Conservation (phyloP, 768 basidiomycete species). For the Tylopilus sp. region DNA sequence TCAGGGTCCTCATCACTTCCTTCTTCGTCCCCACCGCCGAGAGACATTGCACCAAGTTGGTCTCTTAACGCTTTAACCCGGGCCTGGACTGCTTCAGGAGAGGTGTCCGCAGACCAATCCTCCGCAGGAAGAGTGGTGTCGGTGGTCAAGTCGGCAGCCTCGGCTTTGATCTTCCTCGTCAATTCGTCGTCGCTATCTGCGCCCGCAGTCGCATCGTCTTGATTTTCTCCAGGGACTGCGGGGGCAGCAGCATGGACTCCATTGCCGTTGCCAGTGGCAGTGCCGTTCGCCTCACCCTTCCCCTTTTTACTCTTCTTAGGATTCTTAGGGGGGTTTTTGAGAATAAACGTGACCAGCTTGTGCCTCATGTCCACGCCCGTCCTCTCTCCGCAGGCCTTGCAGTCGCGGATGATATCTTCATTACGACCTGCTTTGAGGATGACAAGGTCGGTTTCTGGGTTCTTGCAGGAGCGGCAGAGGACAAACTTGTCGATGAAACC, state of each 20-base stretch:
- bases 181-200: slow-evolving; percentile 85
- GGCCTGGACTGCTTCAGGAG: slow-evolving; percentile 81
- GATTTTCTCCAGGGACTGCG: slow-evolving; percentile 38
- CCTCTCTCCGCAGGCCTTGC: slow-evolving; percentile 96
- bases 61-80: slow-evolving; percentile 71
- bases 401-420: slow-evolving; percentile 92
- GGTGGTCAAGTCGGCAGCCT: slow-evolving; percentile 71
- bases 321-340: slow-evolving; percentile 96
- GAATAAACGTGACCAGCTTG: slow-evolving; percentile 92
- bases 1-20: slow-evolving; percentile 86
- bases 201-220: slow-evolving; percentile 41
- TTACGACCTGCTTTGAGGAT: slow-evolving; percentile 76
- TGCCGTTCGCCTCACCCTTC: slow-evolving; percentile 54
- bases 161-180: slow-evolving; percentile 87
- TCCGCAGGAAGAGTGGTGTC: slow-evolving; percentile 62
- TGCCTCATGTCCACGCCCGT: slow-evolving; percentile 94
- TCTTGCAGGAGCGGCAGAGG: slow-evolving; percentile 96
- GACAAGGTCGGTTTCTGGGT: slow-evolving; percentile 95
- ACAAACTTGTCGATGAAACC: slow-evolving; percentile 98
- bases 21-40: slow-evolving; percentile 66
- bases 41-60: slow-evolving; percentile 48
- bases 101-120: slow-evolving; percentile 92
- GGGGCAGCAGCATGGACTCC: slow-evolving; percentile 39
- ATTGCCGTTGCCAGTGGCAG: slow-evolving; percentile 46
- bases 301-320: slow-evolving; percentile 62